Evolutionary conservation across 257 asterid species (phyloP), one percentile per base, ranked within the genome.

Genomic region (Ilex aquifolium): DNA sequence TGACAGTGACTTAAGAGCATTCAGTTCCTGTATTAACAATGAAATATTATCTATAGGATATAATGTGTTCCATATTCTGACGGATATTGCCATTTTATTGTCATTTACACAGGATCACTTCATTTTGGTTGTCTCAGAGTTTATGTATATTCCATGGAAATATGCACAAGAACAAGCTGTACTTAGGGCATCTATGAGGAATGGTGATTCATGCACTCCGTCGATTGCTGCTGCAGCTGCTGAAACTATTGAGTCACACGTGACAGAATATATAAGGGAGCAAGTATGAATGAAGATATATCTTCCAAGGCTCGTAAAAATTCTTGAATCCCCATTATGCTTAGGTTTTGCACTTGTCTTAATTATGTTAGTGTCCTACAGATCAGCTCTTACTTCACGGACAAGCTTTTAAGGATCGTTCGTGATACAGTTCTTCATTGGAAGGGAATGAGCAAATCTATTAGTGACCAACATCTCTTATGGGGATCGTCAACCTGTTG

Each of bases 101-200:
- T 64, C 31, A 61, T 60, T 66, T 63, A 31, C 72, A 65, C 88
- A 92, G 99, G 96, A 87, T 66, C 90, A 85, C 77, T 92, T 92
- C 77, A 84, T 83, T 77, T 80, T 82, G 69, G 76, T 86, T 64
- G 99, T 87, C 75, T 85, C 97, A 36, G 93, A 92, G 72, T 92
- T 92, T 76, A 61, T 92, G 78, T 89, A 83, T 71, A 67, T 78
- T 59, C 99, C 99, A 39, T 92, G 99, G 99, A 89, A 85, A 76
- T 80, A 82, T 77, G 88, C 96, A 14, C 93, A 79, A 87, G 95
- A 89, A 76, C 90, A 80, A 79, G 86, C 91, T 63, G 83, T 71
- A 50, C 76, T 74, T 55, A 74, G 87, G 79, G 86, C 84, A 63
- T 75, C 76, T 65, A 56, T 74, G 58, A 78, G 64, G 60, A 46